Base-by-base conservation (phyloP, 202 grass and related monocot genomes). In the Schoenoplectus triqueter region DNA sequence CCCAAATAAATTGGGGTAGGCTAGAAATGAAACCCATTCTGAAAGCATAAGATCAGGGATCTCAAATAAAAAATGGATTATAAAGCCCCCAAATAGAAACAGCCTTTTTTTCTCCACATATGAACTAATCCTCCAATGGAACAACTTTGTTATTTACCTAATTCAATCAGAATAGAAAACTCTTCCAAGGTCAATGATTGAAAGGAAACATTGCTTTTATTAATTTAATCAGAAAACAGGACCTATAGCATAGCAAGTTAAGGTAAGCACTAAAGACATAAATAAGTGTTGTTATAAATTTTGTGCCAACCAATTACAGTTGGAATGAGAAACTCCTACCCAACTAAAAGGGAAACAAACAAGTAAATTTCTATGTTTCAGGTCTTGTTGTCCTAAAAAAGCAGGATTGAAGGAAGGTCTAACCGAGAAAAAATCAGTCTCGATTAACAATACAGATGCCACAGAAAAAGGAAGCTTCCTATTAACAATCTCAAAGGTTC, bases 71-170 rank as follows among this genome's bases (percentile, higher is more conserved):
- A 31, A 31, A 31, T 31, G 31, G 31, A 83, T 73, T 41, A 69
- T 55, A 42, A 19, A 83, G 8, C 31, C 15, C 4, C 40, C 1
- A 73, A 81, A 81, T 73, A 15, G 17, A 86, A 73, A 62, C 73
- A 57, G 15, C 47, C 13, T 63, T 86, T 31, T 86, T 70, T 83
- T 70, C 81, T 83, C 64, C 64, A 56, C 59, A 55, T 66, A 69
- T 44, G 55, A 81, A 68, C 48, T 81, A 68, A 83, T 51, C 62
- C 39, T 51, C 46, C 47, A 66, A 71, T 59, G 48, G 18, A 70
- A 83, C 22, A 45, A 69, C 6, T 71, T 59, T 6, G 0, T 57
- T 54, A 56, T 55, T 83, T 83, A 68, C 52, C 21, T 83, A 18
- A 56, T 41, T 56, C 18, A 1, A 44, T 79, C 15, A 44, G 15